A percentile compares a stretch with the other conserved stretches of the same genome.
Evolutionary conservation across 139 green algal species (phyloP).

Genomic region (Coccomyxa sp.): DNA sequence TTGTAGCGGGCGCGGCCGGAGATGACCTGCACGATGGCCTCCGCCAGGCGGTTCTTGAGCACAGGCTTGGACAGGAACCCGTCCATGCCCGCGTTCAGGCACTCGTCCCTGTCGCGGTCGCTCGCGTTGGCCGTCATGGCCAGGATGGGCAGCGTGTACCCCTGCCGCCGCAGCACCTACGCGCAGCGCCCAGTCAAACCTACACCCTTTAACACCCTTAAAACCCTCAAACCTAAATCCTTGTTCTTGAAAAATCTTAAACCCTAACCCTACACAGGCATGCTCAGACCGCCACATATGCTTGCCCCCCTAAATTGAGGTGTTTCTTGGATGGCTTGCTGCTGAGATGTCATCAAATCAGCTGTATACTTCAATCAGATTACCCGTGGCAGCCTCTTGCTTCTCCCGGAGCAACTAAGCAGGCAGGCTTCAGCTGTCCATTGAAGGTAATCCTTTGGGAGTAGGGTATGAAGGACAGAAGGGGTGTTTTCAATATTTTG

Average conservation of each 20-base stretch:
- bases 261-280: not conserved
- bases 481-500: too few species aligned
- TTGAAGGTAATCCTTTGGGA: not conserved
- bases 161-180: conserved; percentile 47
- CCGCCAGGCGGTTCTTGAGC: conserved; percentile 60
- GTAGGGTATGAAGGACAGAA: not conserved
- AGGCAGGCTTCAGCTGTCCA: too few species aligned
- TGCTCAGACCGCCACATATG: not conserved
- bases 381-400: too few species aligned
- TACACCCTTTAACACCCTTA: not conserved
- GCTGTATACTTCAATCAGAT: too few species aligned
- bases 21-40: conserved; percentile 38
- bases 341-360: too few species aligned
- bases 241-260: too few species aligned
- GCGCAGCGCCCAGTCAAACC: not conserved
- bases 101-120: conserved; percentile 73
- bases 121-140: conserved; percentile 86
- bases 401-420: too few species aligned
- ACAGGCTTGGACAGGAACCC: conserved; percentile 86
- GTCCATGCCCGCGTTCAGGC: conserved; percentile 80
- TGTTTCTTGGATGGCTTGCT: not conserved
- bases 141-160: conserved; percentile 70
- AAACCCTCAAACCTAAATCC: not conserved
- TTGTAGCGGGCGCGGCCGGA: conserved; percentile 14
- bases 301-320: not conserved